These are phyloP conservation scores for Spergularia bocconei DNA, from an alignment of 148 eudicot species.

Conservation along the genomic window DNA sequence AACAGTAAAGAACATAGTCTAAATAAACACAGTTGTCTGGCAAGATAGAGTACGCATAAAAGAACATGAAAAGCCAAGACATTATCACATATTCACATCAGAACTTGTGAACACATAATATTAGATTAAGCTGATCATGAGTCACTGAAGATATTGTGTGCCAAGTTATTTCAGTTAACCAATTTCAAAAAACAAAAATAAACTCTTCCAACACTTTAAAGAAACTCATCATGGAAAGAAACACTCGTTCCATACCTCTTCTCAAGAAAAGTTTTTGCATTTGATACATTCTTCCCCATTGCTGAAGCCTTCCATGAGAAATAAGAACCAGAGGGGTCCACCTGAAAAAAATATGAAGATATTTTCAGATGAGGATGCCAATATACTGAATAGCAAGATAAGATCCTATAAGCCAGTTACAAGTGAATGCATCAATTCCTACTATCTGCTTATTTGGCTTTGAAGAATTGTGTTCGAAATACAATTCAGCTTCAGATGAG, in stretches of 20 bases:
- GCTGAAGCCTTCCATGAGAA: conserved; percentile 99
- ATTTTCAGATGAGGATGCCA: neutral
- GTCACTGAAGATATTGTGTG: neutral
- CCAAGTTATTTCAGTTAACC: neutral
- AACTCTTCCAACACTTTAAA: neutral
- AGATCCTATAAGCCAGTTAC: neutral
- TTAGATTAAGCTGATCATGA: neutral
- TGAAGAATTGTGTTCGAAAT: too few relatives aligned
- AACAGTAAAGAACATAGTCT: too few relatives aligned
- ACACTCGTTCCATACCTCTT: conserved; percentile 56
- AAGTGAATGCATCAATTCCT: neutral
- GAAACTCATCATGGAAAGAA: neutral
- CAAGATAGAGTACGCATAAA: neutral
- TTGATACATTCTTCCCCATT: conserved; percentile 98
- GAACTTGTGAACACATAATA: neutral
- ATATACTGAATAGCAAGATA: neutral
- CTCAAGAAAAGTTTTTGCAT: conserved; percentile 98
- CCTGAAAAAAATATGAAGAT: conserved; percentile 35
- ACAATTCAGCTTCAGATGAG: too few relatives aligned
- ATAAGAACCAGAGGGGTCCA: conserved; percentile 99
- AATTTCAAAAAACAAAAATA: neutral
- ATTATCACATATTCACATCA: neutral
- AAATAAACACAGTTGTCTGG: neutral
- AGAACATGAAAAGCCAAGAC: neutral
- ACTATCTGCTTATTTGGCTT: too few relatives aligned